These are phyloP conservation scores for Dichotomocladium elegans DNA, from an alignment of 371 early-diverging fungal genomes.

Conservation along the genomic window DNA sequence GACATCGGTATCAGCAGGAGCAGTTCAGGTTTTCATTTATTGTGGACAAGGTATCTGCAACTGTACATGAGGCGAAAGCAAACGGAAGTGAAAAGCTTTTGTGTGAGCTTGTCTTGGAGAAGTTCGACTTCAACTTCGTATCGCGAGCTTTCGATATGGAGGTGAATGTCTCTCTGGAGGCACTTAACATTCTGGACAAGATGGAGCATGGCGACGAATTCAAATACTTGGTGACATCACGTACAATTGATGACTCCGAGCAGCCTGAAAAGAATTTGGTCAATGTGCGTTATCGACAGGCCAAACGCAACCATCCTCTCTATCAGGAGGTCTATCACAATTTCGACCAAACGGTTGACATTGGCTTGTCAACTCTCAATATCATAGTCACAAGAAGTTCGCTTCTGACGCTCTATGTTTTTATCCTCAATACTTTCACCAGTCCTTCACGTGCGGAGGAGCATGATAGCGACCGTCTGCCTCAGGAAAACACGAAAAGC, in stretches of 20 bases:
- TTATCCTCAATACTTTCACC: conserved; percentile 72
- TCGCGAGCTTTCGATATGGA: conserved; percentile 57
- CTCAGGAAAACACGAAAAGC: not conserved
- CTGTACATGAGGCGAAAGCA: conserved; percentile 48
- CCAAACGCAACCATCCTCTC: conserved; percentile 55
- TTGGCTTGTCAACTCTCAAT: conserved; percentile 67
- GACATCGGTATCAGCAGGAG: conserved; percentile 31
- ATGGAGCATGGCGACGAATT: conserved; percentile 47
- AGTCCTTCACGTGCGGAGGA: conserved; percentile 14
- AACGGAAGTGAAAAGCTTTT: conserved; percentile 31
- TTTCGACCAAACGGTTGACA: conserved; percentile 66
- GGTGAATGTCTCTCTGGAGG: conserved; percentile 59
- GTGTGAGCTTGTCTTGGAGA: conserved; percentile 52
- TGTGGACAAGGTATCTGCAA: conserved; percentile 68
- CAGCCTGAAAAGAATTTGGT: conserved; percentile 41
- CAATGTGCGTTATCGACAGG: conserved; percentile 55
- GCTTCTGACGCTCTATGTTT: conserved; percentile 72
- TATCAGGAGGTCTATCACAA: conserved; percentile 53
- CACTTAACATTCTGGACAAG: conserved; percentile 61
- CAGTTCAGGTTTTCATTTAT: conserved; percentile 70
- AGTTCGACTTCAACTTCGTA: conserved; percentile 53
- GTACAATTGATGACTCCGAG: conserved; percentile 16
- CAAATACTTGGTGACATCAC: conserved; percentile 63
- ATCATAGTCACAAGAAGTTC: conserved; percentile 69
- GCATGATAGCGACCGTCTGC: not conserved